Percentiles rank a stretch among this genome's conserved stretches.
phyloP scores from a whole-genome alignment of 2,329 filamentous ascomycete species.

The Macrophomina tecta region DNA sequence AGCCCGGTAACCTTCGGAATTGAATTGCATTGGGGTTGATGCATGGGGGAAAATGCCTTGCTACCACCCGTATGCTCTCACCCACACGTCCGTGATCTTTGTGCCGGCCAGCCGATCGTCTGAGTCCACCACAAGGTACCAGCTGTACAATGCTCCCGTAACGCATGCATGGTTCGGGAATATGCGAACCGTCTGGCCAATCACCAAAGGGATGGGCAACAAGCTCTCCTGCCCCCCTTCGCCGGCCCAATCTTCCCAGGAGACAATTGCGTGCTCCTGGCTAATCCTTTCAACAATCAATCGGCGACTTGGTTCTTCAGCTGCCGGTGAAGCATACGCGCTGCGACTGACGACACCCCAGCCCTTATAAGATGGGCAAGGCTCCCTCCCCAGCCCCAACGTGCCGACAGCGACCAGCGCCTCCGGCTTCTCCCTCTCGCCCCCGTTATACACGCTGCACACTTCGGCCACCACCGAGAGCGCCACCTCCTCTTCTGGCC shows the following conservation, averaged over 20 bases:
- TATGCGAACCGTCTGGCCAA: conserved; percentile 56
- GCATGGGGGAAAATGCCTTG: too few species aligned
- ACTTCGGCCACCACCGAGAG: conserved; percentile 75
- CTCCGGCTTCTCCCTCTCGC: conserved; percentile 63
- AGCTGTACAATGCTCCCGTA: conserved; percentile 71
- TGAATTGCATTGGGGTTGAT: too few species aligned
- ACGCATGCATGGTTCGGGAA: conserved; percentile 87
- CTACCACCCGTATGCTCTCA: conserved; percentile 72
- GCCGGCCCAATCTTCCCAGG: conserved; percentile 53
- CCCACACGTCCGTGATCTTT: conserved; percentile 75
- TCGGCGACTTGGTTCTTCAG: conserved; percentile 52
- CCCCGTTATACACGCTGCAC: conserved; percentile 62
- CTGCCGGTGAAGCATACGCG: neutral
- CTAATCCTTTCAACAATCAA: conserved; percentile 76
- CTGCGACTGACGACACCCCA: conserved; percentile 69
- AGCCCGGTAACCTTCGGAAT: neutral
- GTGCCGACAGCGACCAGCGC: conserved; percentile 72
- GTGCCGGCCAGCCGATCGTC: conserved; percentile 58
- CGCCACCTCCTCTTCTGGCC: conserved; percentile 65
- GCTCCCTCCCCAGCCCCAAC: conserved; percentile 74
- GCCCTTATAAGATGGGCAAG: conserved; percentile 72
- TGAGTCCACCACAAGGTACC: conserved; percentile 77
- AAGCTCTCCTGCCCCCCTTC: neutral
- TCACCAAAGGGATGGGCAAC: neutral
- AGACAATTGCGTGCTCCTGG: conserved; percentile 79